These are phyloP conservation scores for Vicia sativa DNA, from an alignment of 306 rosid species.

Conservation along the genomic window DNA sequence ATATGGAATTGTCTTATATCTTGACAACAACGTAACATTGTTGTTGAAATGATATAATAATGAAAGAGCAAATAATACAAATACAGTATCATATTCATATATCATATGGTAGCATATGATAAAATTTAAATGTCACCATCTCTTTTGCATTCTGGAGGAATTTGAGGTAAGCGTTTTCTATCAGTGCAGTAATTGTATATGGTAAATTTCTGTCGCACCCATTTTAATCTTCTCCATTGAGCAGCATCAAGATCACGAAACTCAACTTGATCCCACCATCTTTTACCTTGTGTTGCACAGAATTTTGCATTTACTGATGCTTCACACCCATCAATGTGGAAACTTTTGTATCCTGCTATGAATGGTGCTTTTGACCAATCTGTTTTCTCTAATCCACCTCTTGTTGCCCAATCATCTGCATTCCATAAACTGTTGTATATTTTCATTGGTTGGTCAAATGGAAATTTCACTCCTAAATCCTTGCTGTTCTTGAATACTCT, in stretches of 20 bases:
- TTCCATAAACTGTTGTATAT: conserved; percentile 93
- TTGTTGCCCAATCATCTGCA: conserved; percentile 98
- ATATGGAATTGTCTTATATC: neutral
- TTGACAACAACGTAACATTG: conserved; percentile 2
- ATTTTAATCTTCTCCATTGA: conserved; percentile 64
- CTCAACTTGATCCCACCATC: conserved; percentile 91
- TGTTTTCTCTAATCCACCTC: conserved; percentile 94
- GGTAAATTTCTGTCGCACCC: conserved; percentile 75
- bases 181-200: conserved; percentile 92
- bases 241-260: conserved; percentile 65
- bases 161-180: conserved; percentile 55
- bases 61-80: neutral
- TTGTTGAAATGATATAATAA: neutral
- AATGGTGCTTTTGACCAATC: conserved; percentile 97
- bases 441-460: conserved; percentile 95
- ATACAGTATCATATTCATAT: neutral
- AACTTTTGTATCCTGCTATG: conserved; percentile 69
- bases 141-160: conserved; percentile 72
- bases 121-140: conserved; percentile 67
- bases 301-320: conserved; percentile 69
- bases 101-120: neutral
- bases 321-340: conserved; percentile 94
- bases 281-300: conserved; percentile 75
- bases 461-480: conserved; percentile 80
- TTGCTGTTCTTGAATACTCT: conserved; percentile 89